A percentile compares a stretch with the other conserved stretches of the same genome.
Evolutionary conservation across 2,329 filamentous ascomycete genomes (phyloP).

Genomic region (Pestalotiopsis sp.): DNA sequence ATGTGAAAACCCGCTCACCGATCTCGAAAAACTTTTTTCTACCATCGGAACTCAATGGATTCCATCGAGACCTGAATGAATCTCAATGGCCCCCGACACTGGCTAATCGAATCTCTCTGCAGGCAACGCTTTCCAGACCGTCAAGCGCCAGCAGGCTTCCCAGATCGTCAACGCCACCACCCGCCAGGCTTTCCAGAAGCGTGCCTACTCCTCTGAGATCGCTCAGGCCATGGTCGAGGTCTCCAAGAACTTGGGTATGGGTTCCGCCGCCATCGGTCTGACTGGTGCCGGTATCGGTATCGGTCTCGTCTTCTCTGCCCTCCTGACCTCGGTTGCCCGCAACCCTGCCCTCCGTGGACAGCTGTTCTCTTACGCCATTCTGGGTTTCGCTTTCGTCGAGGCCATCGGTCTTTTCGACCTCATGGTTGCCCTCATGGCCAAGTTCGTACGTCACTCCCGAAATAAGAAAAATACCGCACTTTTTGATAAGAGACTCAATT

Average conservation of each 20-base stretch:
- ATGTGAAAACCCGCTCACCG: constrained; percentile 40
- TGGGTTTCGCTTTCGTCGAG: constrained; percentile 94
- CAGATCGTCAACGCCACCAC: constrained; percentile 68
- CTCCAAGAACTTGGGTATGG: constrained; percentile 90
- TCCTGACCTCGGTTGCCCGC: constrained; percentile 87
- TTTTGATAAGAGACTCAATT: neutral
- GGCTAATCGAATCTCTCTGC: constrained; percentile 35
- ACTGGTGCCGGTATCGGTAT: constrained; percentile 94
- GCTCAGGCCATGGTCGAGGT: constrained; percentile 87
- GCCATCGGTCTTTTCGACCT: constrained; percentile 88
- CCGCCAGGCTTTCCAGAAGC: constrained; percentile 68
- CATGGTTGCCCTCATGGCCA: constrained; percentile 93
- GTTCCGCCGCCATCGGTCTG: constrained; percentile 87
- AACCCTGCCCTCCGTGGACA: constrained; percentile 94
- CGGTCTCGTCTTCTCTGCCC: constrained; percentile 89
- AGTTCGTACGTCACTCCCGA: constrained; percentile 65
- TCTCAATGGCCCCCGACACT: constrained; percentile 10
- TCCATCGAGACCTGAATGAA: constrained; percentile 1
- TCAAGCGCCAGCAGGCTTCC: constrained; percentile 74
- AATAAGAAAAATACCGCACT: constrained; percentile 15
- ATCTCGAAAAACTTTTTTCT: constrained; percentile 8
- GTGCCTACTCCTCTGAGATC: constrained; percentile 86
- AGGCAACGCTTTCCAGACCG: constrained; percentile 63
- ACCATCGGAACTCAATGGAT: constrained; percentile 18
- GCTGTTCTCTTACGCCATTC: constrained; percentile 95